A percentile compares a stretch with the other conserved stretches of the same genome.
Evolutionary conservation across 495 filamentous ascomycete genomes (phyloP).

Genomic region (Poronia punctata): DNA sequence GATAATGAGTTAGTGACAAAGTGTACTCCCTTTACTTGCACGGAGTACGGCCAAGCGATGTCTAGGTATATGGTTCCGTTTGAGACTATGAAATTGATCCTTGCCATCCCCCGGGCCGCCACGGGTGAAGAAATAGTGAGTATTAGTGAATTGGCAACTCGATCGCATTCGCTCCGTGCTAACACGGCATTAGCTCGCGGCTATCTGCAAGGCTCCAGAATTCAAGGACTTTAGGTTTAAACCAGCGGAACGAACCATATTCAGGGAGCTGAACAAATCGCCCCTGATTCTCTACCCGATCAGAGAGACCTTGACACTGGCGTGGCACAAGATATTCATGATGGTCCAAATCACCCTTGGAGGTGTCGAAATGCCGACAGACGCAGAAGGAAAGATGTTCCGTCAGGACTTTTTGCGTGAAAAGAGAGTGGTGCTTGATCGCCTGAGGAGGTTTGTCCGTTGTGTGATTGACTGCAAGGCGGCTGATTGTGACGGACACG

Average conservation of each 20-base stretch:
- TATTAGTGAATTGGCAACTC: slow-evolving; percentile 2
- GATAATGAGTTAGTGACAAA: slow-evolving; percentile 51
- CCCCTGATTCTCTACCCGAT: slow-evolving; percentile 69
- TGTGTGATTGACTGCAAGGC: slow-evolving; percentile 85
- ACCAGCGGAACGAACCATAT: slow-evolving; percentile 63
- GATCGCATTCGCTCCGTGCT: slow-evolving; percentile 27
- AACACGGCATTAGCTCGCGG: slow-evolving; percentile 45
- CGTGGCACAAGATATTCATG: slow-evolving; percentile 80
- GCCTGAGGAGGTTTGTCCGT: slow-evolving; percentile 66
- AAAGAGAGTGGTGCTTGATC: slow-evolving; percentile 63
- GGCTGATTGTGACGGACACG: slow-evolving; percentile 56
- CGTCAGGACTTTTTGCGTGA: slow-evolving; percentile 60
- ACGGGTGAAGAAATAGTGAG: slow-evolving; percentile 67
- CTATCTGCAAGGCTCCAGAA: slow-evolving; percentile 63
- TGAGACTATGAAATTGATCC: slow-evolving; percentile 73
- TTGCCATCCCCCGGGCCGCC: slow-evolving; percentile 54
- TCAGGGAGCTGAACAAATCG: slow-evolving; percentile 75
- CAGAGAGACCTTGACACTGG: slow-evolving; percentile 63
- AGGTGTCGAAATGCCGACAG: slow-evolving; percentile 60
- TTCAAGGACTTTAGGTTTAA: slow-evolving; percentile 59
- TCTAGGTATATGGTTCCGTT: slow-evolving; percentile 89
- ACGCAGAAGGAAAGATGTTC: slow-evolving; percentile 54
- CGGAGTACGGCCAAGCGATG: slow-evolving; percentile 83
- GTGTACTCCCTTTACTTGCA: slow-evolving; percentile 51
- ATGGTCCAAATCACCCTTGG: slow-evolving; percentile 79